Evolutionary conservation across 768 basidiomycete species (phyloP), one percentile per base, ranked within the genome.

Genomic region (Glaciozyma antarctica): DNA sequence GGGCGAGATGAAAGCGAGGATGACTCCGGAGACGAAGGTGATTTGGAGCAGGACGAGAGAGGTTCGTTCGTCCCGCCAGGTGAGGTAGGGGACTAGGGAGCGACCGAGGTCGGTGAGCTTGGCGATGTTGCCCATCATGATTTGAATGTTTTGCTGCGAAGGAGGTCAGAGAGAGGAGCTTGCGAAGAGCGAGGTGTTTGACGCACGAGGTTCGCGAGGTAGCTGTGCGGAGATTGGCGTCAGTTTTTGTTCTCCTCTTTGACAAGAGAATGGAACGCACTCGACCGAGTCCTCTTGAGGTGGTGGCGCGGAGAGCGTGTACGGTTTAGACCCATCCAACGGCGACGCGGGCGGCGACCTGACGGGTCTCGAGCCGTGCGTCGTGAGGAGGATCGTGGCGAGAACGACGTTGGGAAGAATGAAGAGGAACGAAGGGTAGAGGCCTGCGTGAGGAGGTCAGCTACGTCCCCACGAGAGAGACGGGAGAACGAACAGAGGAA

Each of bases 41-140:
- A 67, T 15, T 52, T 71, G 72, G 19, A 72, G 64, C 51, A 73
- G 65, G 13, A 68, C 62, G 24, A 62, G 61, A 0, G 71, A 69
- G n/a, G 63, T 44, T 21, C 64, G 62, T 13, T 58, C 56, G 59
- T 64, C 52, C 12, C 60, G 66, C 73, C 73, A 74, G 61, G 72
- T 67, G 12, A 74, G 55, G 64, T 65, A 71, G 4, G 73, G 71
- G 13, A 68, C 64, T 28, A 66, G 30, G 30, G 67, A 63, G 6
- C 73, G 70, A 16, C 66, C 67, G 38, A 57, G 24, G 61, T 74
- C 73, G 1, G 70, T 64, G 21, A 70, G 51, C 62, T 69, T 68
- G 17, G 72, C 62, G 26, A 71, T 58, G 17, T 68, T 62, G 6
- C 73, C 73, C 73, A 74, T 74, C 59, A 71, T 65, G 63, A 67